Base-by-base conservation (phyloP, 108 stramenopile species). In the Skeletonema menzelii region DNA sequence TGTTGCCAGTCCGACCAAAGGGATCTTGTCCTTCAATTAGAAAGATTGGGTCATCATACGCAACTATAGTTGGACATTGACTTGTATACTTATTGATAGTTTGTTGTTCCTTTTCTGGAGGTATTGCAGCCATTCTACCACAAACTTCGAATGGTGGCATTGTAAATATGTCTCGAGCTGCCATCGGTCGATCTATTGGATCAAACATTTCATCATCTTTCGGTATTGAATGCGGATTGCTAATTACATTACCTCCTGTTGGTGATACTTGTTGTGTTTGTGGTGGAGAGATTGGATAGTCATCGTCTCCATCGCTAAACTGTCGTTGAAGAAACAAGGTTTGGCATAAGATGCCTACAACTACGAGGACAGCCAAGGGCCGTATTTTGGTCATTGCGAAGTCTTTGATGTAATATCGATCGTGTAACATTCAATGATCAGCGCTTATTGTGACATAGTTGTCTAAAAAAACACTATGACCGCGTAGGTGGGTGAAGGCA, bases 1-100 rank as follows among this genome's bases (percentile, higher is more conserved):
- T 69, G 34, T 76, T 76, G 20, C 75, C 75, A 19, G 75, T 76
- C 13, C 75, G 26, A n/a, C 75, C 75, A 31, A 56, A 76, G 15
- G 59, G 46, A 27, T 69, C 56, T 40, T 44, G 27, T 3, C 67
- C 67, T 14, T 49, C 27, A 15, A 76, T 40, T 2, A 76, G 75
- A 34, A 60, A 60, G n/a, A 60, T 60, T 7, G 59, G 69, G 20
- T 40, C 34, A 32, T 58, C 69, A 8, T 7, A 53, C 22, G 4
- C 22, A 24, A 53, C n/a, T 53, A 4, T 8, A 53, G 22, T 0
- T 20, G 49, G 49, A 24, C 49, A 53, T 53, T 53, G 20, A 24
- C 8, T 20, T 53, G 49, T 53, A 22, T 22, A 53, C 2, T 24
- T 22, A 24, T 53, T 53, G 49, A 53, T 53, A 53, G 1, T 53